phyloP scores from a whole-genome alignment of 2,329 filamentous ascomycete species.

The Leptographium lundbergii region DNA sequence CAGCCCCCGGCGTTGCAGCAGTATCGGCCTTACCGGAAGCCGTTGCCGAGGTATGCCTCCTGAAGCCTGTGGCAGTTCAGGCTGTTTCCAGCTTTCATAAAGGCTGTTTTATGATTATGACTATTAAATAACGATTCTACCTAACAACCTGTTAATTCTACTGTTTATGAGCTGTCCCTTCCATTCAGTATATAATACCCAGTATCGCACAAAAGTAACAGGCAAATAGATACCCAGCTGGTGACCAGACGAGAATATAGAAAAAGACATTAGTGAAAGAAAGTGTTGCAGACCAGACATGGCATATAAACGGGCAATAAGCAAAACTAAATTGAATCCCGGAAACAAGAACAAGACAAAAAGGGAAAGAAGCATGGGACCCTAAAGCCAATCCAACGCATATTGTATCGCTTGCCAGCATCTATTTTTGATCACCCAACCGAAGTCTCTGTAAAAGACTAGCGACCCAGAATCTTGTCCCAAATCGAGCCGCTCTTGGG shows the following conservation, averaged over 20 bases:
- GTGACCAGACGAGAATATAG: background rate
- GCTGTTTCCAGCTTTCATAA: background rate
- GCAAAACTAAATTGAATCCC: background rate
- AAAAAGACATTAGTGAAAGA: background rate
- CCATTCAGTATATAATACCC: background rate
- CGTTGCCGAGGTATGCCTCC: background rate
- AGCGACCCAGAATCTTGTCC: constrained; percentile 21
- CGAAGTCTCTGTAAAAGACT: too few relatives aligned
- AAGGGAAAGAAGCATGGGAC: background rate
- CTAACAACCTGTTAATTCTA: background rate
- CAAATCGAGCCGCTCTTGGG: constrained; percentile 30
- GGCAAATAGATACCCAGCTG: background rate
- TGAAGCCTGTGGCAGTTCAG: background rate
- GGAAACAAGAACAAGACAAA: background rate
- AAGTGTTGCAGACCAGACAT: background rate
- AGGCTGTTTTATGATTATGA: background rate
- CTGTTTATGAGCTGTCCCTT: background rate
- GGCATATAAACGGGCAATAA: background rate
- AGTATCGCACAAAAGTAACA: background rate
- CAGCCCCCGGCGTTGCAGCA: background rate
- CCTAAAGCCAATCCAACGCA: background rate
- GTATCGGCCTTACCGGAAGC: background rate
- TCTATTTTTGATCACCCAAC: background rate
- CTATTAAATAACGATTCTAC: background rate
- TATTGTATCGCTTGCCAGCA: too few relatives aligned